These are phyloP conservation scores for Phytophthora niederhauseri DNA, from an alignment of 352 stramenopile species.

Conservation along the genomic window DNA sequence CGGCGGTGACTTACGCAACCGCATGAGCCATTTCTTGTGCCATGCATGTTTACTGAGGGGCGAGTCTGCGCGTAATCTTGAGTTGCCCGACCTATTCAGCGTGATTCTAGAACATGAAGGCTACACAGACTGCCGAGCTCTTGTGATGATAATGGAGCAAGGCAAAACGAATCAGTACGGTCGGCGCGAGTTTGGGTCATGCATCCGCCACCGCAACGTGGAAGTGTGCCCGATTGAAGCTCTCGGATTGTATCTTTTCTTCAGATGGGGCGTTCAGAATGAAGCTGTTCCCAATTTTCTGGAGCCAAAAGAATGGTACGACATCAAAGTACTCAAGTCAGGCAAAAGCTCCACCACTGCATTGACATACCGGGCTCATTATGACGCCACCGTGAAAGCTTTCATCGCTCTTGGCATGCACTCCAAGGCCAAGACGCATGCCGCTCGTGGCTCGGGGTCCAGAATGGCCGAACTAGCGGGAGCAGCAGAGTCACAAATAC, in stretches of 20 bases:
- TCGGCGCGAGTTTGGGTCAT: not conserved
- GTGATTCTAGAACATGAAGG: not conserved
- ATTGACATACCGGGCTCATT: slow-evolving; percentile 1
- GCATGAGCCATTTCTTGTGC: not conserved
- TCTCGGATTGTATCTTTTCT: slow-evolving; percentile 10
- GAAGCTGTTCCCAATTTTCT: slow-evolving; percentile 1
- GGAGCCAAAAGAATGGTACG: not conserved
- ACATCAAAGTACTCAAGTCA: not conserved
- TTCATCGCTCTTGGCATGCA: not conserved
- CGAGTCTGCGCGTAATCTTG: not conserved
- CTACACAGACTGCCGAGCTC: not conserved
- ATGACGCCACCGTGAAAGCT: slow-evolving; percentile 1
- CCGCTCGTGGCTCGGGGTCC: not conserved
- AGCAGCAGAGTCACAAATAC: not conserved
- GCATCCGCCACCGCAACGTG: slow-evolving; percentile 2
- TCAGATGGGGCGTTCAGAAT: not conserved
- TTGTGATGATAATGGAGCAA: not conserved
- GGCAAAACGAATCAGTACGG: not conserved
- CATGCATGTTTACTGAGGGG: not conserved
- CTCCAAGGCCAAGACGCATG: slow-evolving; percentile 1
- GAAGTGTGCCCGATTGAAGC: slow-evolving; percentile 7
- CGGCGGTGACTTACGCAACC: not conserved
- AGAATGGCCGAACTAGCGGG: not conserved
- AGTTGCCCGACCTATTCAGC: not conserved
- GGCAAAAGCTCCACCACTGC: not conserved